phyloP scores from a whole-genome alignment of 345 rosid species.

The Acer negundo region DNA sequence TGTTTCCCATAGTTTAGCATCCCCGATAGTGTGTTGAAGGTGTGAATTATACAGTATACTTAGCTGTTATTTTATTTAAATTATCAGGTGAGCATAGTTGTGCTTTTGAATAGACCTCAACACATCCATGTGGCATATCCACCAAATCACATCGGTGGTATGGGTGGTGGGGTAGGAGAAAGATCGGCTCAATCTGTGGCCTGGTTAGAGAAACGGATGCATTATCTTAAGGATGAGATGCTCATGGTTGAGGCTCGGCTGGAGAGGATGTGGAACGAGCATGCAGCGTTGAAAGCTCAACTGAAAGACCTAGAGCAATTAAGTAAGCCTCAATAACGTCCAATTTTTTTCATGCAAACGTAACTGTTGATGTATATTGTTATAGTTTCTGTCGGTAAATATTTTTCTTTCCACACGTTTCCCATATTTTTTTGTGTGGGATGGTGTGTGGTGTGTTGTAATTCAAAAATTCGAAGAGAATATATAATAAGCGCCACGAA shows the following conservation, averaged over 20 bases:
- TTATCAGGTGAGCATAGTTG: constrained; percentile 71
- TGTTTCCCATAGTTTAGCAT: not conserved
- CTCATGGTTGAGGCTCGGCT: constrained; percentile 70
- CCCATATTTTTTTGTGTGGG: not conserved
- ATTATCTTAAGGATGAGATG: constrained; percentile 77
- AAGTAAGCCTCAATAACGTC: constrained; percentile 14
- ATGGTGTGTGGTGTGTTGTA: not conserved
- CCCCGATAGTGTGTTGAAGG: not conserved
- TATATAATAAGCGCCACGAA: not conserved
- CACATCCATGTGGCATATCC: constrained; percentile 42
- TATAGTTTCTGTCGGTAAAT: constrained; percentile 4
- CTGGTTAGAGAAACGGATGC: constrained; percentile 77
- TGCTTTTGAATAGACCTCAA: constrained; percentile 68
- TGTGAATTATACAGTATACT: not conserved
- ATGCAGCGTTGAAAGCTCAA: constrained; percentile 54
- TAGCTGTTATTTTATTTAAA: not conserved
- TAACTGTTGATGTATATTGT: not conserved
- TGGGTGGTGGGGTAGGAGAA: constrained; percentile 28
- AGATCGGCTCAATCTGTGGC: constrained; percentile 47
- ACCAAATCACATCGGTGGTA: constrained; percentile 34
- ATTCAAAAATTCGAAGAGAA: not conserved
- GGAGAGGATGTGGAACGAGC: constrained; percentile 71
- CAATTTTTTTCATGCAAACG: not conserved
- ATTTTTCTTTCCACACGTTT: not conserved
- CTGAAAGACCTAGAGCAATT: constrained; percentile 48